Conservation (phyloP, 176 grass and related monocot species). For the Triticum monococcum region DNA sequence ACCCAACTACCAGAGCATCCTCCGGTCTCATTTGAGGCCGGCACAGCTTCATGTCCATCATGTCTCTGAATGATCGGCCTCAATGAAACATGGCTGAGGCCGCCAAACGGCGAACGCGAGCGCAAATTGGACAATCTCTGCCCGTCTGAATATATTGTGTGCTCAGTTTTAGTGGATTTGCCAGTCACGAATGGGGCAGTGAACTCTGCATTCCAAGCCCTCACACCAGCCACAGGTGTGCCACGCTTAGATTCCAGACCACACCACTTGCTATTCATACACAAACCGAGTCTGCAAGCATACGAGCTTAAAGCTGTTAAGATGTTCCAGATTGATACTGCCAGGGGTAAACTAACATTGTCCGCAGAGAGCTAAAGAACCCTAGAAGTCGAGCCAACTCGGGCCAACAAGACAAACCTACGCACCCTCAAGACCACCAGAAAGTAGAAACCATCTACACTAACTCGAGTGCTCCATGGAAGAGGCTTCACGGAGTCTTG, state of each 20-base stretch:
- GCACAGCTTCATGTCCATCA: too few relatives aligned
- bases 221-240: not conserved
- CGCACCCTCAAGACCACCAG: not conserved
- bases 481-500: conserved; percentile 37
- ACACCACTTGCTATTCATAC: conserved; percentile 1
- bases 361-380: not conserved
- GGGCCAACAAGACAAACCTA: conserved; percentile 20
- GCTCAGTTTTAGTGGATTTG: not conserved
- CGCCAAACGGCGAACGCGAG: not conserved
- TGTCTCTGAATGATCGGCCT: not conserved
- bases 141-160: not conserved
- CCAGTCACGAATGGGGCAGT: not conserved
- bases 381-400: conserved; percentile 35
- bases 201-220: not conserved
- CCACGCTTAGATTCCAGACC: not conserved
- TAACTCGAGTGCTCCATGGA: conserved; percentile 28
- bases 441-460: conserved; percentile 16
- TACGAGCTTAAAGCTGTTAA: not conserved
- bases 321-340: conserved; percentile 4
- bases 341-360: not conserved
- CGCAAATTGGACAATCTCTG: not conserved
- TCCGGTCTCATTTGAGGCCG: too few relatives aligned
- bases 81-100: not conserved
- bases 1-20: not conserved
- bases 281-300: not conserved